These are phyloP conservation scores for Zychaea mexicana DNA, from an alignment of 371 early-diverging fungal genomes.

Conservation along the genomic window DNA sequence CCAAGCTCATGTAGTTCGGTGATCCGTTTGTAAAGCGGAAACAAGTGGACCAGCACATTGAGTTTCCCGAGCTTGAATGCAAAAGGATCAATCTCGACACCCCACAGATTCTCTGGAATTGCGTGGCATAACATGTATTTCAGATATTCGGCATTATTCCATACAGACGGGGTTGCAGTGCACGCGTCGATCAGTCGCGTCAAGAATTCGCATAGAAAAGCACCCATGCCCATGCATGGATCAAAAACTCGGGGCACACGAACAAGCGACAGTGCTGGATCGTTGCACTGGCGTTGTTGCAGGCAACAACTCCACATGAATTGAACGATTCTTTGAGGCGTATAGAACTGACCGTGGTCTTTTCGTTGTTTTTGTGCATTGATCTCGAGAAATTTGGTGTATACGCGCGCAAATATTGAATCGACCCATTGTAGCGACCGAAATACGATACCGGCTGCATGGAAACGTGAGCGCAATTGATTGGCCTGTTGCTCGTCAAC, in stretches of 20 bases:
- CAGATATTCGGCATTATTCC: slow-evolving; percentile 39
- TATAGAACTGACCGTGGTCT: slow-evolving; percentile 70
- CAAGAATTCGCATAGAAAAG: slow-evolving; percentile 59
- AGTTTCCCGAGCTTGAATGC: slow-evolving; percentile 49
- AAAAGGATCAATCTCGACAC: slow-evolving; percentile 66
- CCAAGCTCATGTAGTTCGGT: slow-evolving; percentile 27
- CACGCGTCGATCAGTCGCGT: slow-evolving; percentile 42
- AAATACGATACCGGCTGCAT: slow-evolving; percentile 17
- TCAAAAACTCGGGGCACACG: slow-evolving; percentile 54
- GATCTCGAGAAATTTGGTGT: slow-evolving; percentile 56
- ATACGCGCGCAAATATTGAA: slow-evolving; percentile 50
- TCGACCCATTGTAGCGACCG: slow-evolving; percentile 29
- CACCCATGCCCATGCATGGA: slow-evolving; percentile 67
- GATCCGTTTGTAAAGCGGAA: slow-evolving; percentile 41
- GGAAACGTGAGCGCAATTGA: slow-evolving; percentile 25
- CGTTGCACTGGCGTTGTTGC: not conserved
- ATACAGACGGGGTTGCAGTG: slow-evolving; percentile 23
- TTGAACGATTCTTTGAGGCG: slow-evolving; percentile 58
- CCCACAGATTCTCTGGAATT: slow-evolving; percentile 53
- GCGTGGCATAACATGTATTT: slow-evolving; percentile 29
- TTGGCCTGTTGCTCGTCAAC: slow-evolving; percentile 8
- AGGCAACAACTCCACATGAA: slow-evolving; percentile 64
- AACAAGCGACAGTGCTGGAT: not conserved
- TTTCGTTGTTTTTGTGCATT: slow-evolving; percentile 63
- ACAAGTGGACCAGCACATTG: slow-evolving; percentile 42